Percentiles rank a stretch among this genome's conserved stretches.
Conservation (phyloP, 176 grass and related monocot species). For the Eragrostis curvula region DNA sequence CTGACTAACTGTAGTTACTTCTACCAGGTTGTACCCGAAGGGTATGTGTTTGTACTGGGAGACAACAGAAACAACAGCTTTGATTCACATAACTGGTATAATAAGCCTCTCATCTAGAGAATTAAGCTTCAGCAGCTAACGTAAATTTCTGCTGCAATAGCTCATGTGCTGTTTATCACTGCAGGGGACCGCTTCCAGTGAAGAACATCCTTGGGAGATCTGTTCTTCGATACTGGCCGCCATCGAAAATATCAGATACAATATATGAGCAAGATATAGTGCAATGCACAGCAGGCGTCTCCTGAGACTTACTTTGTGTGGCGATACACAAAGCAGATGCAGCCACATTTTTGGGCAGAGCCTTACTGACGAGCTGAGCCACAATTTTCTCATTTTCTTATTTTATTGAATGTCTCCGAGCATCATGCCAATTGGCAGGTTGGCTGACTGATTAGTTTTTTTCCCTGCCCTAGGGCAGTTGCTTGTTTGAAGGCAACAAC, state of each 20-base stretch:
- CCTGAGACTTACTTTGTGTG: slow-evolving; percentile 35
- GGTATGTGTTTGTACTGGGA: slow-evolving; percentile 88
- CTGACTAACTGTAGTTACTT: slow-evolving; percentile 35
- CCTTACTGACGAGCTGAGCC: slow-evolving; percentile 42
- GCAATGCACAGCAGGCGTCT: slow-evolving; percentile 43
- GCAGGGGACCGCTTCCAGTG: slow-evolving; percentile 85
- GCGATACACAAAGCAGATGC: slow-evolving; percentile 10
- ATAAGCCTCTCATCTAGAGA: neutral
- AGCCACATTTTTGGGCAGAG: slow-evolving; percentile 23
- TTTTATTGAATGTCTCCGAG: slow-evolving; percentile 45
- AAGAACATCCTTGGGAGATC: slow-evolving; percentile 94
- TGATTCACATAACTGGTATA: slow-evolving; percentile 97
- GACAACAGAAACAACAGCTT: slow-evolving; percentile 98
- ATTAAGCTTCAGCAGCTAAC: neutral
- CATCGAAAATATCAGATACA: slow-evolving; percentile 90
- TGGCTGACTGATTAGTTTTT: slow-evolving; percentile 45
- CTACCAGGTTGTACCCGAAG: slow-evolving; percentile 69
- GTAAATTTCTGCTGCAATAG: neutral
- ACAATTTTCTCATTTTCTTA: slow-evolving; percentile 22
- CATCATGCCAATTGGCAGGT: slow-evolving; percentile 17
- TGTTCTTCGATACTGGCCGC: slow-evolving; percentile 91
- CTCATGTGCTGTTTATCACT: slow-evolving; percentile 39
- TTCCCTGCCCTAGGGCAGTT: slow-evolving; percentile 30
- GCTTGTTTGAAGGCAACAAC: slow-evolving; percentile 38
- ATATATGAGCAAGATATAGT: slow-evolving; percentile 63